Evolutionary conservation across 352 stramenopile species (phyloP).

Genomic region (Pythium brassicae): DNA sequence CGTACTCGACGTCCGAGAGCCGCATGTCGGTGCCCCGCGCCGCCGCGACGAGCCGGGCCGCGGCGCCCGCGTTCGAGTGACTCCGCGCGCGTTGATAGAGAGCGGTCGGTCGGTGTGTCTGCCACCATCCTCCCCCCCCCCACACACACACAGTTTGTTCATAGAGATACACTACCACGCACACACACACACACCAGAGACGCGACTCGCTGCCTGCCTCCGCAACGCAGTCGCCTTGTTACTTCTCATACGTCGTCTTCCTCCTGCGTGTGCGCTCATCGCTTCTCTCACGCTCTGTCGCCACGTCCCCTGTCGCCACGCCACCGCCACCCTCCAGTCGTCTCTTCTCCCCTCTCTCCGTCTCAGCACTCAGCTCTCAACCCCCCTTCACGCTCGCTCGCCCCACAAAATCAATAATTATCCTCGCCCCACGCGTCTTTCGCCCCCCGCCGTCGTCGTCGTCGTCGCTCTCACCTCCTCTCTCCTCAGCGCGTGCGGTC

Average conservation of each 20-base stretch:
- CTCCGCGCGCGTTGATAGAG: too few species aligned
- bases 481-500: background rate
- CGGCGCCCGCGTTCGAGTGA: constrained; percentile 25
- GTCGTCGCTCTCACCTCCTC: background rate
- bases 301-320: background rate
- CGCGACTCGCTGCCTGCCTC: too few species aligned
- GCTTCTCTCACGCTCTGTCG: too few species aligned
- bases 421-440: background rate
- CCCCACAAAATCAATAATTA: constrained; percentile 24
- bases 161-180: too few species aligned
- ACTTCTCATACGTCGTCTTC: too few species aligned
- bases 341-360: background rate
- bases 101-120: too few species aligned
- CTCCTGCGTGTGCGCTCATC: too few species aligned
- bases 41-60: constrained; percentile 30
- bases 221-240: too few species aligned
- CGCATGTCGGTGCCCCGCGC: constrained; percentile 76
- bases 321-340: background rate
- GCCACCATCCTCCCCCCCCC: too few species aligned
- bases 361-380: constrained; percentile 11
- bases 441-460: background rate
- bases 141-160: too few species aligned
- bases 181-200: too few species aligned
- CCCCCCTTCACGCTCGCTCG: constrained; percentile 25
- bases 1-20: constrained; percentile 43